Evolutionary conservation across 345 rosid species (phyloP), one percentile per base, ranked within the genome.

Genomic region (Euclidium syriacum): DNA sequence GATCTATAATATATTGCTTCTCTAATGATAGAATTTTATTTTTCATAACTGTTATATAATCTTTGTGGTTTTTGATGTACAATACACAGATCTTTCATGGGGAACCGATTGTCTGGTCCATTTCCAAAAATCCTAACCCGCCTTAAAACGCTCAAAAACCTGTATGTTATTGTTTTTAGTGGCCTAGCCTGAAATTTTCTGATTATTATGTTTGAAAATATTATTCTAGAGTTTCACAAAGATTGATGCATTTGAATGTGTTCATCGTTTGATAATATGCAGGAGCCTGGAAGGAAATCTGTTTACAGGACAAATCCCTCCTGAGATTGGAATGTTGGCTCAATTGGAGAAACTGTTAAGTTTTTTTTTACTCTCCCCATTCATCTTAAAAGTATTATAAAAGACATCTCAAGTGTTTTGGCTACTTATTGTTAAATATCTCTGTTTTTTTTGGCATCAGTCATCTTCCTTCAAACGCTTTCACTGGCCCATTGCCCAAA

Each of bases 251-350:
- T 10, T 2, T 20, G 25, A 52, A 55, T 43, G 50, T 24, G 29
- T 16, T 23, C 14, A 52, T 64, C 39, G 30, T 41, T 6, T 53
- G 29, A 16, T 35, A 35, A 71, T 59, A 46, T 27, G 65, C 79
- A 88, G 96, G 85, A 88, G 87, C 68, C 76, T 88, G 5, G 96
- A 91, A 81, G 98, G 95, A 44, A 91, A 88, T 75, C 62, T 0
- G 5, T 88, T 86, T 75, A 71, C 83, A 1, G 96, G 98, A 52
- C 68, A 66, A 39, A 86, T 91, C 64, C 96, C 95, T 16, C 85
- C 81, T 49, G 85, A 81, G 42, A 86, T 88, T 43, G 80, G 85
- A 58, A 79, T 65, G 19, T 39, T 88, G 79, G 58, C 61, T 65
- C 78, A 71, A 62, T 74, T 91, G 61, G 75, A 86, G 75, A 84